Conservation (phyloP, 1,284 basidiomycete species). For the Papiliotrema laurentii region DNA sequence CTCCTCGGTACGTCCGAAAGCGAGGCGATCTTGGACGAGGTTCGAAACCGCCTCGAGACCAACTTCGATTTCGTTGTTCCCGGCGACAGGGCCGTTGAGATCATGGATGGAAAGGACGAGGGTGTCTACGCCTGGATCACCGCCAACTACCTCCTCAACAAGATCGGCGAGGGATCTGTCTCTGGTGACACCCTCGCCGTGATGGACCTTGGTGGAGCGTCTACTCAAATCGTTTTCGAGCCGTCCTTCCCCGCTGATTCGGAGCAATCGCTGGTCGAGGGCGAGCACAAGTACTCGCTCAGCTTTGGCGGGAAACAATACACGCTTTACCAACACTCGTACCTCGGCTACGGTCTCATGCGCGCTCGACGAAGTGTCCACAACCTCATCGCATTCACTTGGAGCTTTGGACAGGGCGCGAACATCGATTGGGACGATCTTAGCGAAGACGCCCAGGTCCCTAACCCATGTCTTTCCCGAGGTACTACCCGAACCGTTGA, state of each 20-base stretch:
- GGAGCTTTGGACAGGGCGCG: slow-evolving; percentile 50
- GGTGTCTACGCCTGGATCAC: slow-evolving; percentile 98
- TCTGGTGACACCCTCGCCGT: slow-evolving; percentile 73
- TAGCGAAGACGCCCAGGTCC: slow-evolving; percentile 45
- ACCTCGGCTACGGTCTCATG: slow-evolving; percentile 95
- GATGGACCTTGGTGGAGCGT: slow-evolving; percentile 92
- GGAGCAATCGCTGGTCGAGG: slow-evolving; percentile 62
- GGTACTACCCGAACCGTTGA: slow-evolving; percentile 63
- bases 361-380: slow-evolving; percentile 80
- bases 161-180: slow-evolving; percentile 58
- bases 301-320: slow-evolving; percentile 66
- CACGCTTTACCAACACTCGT: slow-evolving; percentile 88
- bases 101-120: slow-evolving; percentile 97
- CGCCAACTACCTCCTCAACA: slow-evolving; percentile 82
- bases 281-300: slow-evolving; percentile 91
- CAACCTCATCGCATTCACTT: slow-evolving; percentile 82
- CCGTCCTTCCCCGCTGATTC: slow-evolving; percentile 59
- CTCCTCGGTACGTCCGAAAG: slow-evolving; percentile 66
- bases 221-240: slow-evolving; percentile 97
- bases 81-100: slow-evolving; percentile 60
- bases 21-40: slow-evolving; percentile 71
- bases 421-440: slow-evolving; percentile 51
- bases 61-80: slow-evolving; percentile 72
- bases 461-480: slow-evolving; percentile 76
- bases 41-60: slow-evolving; percentile 60